These are phyloP conservation scores for Camelina laxa DNA, from an alignment of 345 rosid genomes.

Conservation along the genomic window DNA sequence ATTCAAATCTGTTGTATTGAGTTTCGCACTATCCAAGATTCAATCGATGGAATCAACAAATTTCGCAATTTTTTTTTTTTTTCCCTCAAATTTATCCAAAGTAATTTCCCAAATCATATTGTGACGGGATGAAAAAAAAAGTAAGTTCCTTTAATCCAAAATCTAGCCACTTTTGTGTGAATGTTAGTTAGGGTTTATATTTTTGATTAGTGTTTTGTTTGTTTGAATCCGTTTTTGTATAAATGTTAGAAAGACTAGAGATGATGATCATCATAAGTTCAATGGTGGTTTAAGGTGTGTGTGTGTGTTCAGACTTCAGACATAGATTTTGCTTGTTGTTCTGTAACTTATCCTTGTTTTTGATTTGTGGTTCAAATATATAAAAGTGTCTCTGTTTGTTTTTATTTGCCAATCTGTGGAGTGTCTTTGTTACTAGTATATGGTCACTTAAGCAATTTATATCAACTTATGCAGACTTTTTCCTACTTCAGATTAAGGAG, in stretches of 20 bases:
- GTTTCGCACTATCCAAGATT: neutral
- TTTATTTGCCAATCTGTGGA: neutral
- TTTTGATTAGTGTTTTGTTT: neutral
- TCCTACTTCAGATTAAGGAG: neutral
- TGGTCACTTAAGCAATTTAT: neutral
- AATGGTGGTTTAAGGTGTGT: neutral
- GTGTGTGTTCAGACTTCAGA: neutral
- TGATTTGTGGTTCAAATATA: neutral
- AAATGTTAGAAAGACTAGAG: neutral
- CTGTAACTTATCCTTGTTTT: neutral
- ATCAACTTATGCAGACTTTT: slow-evolving; percentile 6
- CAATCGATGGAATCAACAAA: neutral
- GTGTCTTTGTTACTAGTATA: neutral
- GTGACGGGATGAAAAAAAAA: neutral
- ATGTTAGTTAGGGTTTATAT: neutral
- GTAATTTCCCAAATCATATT: neutral
- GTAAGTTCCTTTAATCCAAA: neutral
- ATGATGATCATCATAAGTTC: neutral
- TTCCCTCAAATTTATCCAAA: neutral
- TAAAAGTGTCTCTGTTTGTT: neutral
- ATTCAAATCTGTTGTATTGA: neutral
- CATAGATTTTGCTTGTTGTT: neutral
- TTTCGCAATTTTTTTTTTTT: neutral
- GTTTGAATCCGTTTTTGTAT: neutral
- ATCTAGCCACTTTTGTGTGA: neutral